Conservation (phyloP, 2,329 filamentous ascomycete species). For the Ophiostoma novo-ulmi region DNA sequence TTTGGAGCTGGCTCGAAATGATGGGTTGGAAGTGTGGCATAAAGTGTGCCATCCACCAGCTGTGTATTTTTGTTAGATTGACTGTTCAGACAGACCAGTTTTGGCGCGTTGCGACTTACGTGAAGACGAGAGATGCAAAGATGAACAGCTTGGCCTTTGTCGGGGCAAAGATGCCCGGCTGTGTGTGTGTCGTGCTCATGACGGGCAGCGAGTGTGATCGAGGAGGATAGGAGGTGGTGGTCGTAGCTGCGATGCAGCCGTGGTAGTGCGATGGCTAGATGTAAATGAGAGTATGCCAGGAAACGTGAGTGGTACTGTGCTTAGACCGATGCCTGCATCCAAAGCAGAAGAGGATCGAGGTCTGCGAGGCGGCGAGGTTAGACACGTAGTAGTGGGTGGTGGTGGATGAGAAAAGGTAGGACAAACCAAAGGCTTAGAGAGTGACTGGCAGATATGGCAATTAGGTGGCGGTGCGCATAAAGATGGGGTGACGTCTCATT, state of each 20-base stretch:
- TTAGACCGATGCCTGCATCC: slow-evolving; percentile 10
- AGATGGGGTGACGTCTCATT: slow-evolving; percentile 12
- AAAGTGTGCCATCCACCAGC: slow-evolving; percentile 45
- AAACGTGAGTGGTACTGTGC: neutral
- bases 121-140: slow-evolving; percentile 36
- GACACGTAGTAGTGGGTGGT: neutral
- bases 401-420: neutral
- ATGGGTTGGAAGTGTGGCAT: slow-evolving; percentile 42
- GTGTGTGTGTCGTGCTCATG: slow-evolving; percentile 28
- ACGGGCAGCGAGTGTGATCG: neutral
- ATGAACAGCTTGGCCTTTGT: slow-evolving; percentile 37
- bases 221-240: neutral
- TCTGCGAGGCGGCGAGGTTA: neutral
- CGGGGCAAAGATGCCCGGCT: slow-evolving; percentile 32
- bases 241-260: neutral
- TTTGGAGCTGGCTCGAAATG: slow-evolving; percentile 38
- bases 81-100: no score
- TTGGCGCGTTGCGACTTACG: slow-evolving; percentile 33
- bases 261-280: neutral
- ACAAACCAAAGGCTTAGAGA: neutral
- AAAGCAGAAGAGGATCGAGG: neutral
- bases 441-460: neutral
- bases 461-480: neutral
- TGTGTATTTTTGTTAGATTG: slow-evolving; percentile 28
- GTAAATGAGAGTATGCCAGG: slow-evolving; percentile 4